Conservation (phyloP, 2,329 filamentous ascomycete genomes). For the Aspergillus fumigatus region DNA sequence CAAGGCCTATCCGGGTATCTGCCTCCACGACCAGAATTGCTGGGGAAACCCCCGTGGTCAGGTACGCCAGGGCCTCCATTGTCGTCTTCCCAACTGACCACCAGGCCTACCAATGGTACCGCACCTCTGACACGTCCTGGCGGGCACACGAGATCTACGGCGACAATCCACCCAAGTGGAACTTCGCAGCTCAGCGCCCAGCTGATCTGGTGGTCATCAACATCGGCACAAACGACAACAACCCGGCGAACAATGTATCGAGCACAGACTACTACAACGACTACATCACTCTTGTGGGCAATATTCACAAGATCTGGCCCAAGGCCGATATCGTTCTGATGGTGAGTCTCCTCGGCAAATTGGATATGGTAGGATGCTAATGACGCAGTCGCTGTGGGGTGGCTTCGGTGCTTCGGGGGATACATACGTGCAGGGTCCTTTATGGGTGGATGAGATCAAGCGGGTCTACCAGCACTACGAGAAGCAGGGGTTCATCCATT, state of each 20-base stretch:
- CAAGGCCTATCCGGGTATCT: slow-evolving; percentile 53
- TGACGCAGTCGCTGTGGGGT: slow-evolving; percentile 47
- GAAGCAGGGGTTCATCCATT: slow-evolving; percentile 3
- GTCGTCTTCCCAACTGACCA: slow-evolving; percentile 5
- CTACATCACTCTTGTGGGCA: slow-evolving; percentile 39
- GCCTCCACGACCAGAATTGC: slow-evolving; percentile 52
- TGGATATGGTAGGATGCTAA: slow-evolving; percentile 1
- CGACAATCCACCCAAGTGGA: slow-evolving; percentile 23
- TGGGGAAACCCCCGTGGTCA: slow-evolving; percentile 51
- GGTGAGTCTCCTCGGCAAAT: slow-evolving; percentile 9
- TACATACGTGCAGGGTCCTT: slow-evolving; percentile 44
- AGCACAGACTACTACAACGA: slow-evolving; percentile 29
- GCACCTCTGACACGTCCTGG: slow-evolving; percentile 50
- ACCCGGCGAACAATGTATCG: slow-evolving; percentile 38
- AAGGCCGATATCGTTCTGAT: slow-evolving; percentile 40
- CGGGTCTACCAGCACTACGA: slow-evolving; percentile 20
- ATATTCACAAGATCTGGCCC: slow-evolving; percentile 39
- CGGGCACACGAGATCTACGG: slow-evolving; percentile 42
- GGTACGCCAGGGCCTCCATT: slow-evolving; percentile 8
- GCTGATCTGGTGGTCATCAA: slow-evolving; percentile 43
- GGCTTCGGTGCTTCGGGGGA: slow-evolving; percentile 50
- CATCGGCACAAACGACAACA: slow-evolving; percentile 44
- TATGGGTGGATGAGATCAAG: slow-evolving; percentile 49
- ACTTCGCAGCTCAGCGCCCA: slow-evolving; percentile 18
- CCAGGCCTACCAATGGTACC: slow-evolving; percentile 52